Percentiles rank a stretch among this genome's conserved stretches.
Evolutionary conservation across 2,329 filamentous ascomycete species (phyloP).

Genomic region (Cytospora schulzeri): DNA sequence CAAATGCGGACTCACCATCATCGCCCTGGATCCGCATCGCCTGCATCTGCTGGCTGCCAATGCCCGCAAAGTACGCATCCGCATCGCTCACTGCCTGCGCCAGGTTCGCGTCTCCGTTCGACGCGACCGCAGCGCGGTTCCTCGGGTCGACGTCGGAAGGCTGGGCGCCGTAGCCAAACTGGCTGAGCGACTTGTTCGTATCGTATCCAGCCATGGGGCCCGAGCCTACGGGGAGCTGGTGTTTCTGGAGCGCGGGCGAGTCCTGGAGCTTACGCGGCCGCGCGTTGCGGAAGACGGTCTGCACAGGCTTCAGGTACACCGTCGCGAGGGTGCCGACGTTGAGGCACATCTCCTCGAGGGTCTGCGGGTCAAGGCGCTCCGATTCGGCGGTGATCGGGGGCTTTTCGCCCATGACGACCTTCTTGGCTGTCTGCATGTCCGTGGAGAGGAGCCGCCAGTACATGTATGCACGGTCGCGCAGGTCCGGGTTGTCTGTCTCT

Average conservation of each 20-base stretch:
- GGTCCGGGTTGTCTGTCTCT: conserved; percentile 97
- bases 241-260: conserved; percentile 81
- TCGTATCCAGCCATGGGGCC: conserved; percentile 45
- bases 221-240: conserved; percentile 59
- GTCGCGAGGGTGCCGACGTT: conserved; percentile 95
- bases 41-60: conserved; percentile 74
- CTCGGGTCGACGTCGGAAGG: conserved; percentile 53
- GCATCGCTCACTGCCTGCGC: conserved; percentile 78
- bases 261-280: conserved; percentile 78
- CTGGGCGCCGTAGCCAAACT: conserved; percentile 58
- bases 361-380: conserved; percentile 87
- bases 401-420: conserved; percentile 96
- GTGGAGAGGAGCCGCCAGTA: conserved; percentile 97
- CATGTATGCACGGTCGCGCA: conserved; percentile 96
- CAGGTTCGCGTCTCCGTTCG: conserved; percentile 49
- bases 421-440: conserved; percentile 82
- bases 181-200: conserved; percentile 61
- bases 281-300: conserved; percentile 92
- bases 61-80: conserved; percentile 83
- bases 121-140: conserved; percentile 33
- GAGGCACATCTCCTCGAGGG: conserved; percentile 94
- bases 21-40: conserved; percentile 68
- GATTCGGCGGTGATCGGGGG: conserved; percentile 94
- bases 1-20: conserved; percentile 59
- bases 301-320: conserved; percentile 96